Conservation (phyloP, 768 basidiomycete genomes). For the Favolaschia claudopus region DNA sequence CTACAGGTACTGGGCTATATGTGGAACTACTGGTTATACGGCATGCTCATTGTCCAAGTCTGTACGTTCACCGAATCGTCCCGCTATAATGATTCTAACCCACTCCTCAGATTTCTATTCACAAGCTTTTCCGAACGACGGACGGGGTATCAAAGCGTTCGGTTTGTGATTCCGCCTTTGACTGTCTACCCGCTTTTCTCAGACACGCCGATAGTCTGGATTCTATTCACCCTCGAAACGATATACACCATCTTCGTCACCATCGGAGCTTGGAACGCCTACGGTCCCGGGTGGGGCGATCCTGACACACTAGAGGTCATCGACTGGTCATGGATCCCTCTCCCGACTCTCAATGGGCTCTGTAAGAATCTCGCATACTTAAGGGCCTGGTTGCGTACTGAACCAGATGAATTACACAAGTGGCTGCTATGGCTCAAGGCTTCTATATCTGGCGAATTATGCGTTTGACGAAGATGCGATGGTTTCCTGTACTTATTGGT, state of each 20-base stretch:
- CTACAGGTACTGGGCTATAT: constrained; percentile 20
- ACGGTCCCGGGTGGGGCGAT: constrained; percentile 24
- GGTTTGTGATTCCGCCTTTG: background rate
- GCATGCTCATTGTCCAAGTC: constrained; percentile 16
- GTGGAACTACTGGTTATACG: constrained; percentile 21
- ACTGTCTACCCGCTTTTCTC: background rate
- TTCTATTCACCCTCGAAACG: constrained; percentile 19
- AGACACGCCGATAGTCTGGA: constrained; percentile 4
- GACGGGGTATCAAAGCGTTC: constrained; percentile 11
- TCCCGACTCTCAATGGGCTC: constrained; percentile 9
- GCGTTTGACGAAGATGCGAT: constrained; percentile 13
- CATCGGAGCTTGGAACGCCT: constrained; percentile 23
- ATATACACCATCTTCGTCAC: constrained; percentile 14
- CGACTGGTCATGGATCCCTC: constrained; percentile 18
- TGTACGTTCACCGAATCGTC: constrained; percentile 7
- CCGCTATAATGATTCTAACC: background rate
- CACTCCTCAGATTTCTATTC: constrained; percentile 8
- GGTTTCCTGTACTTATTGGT: constrained; percentile 17
- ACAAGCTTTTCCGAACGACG: constrained; percentile 11
- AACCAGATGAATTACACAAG: constrained; percentile 4
- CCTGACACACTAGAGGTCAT: constrained; percentile 5
- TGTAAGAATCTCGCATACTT: constrained; percentile 1
- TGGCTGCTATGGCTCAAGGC: constrained; percentile 24
- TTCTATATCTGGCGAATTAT: constrained; percentile 29
- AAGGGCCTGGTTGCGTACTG: background rate